phyloP scores from a whole-genome alignment of 1,139 yeast genomes.

The Yamadazyma oceani region DNA sequence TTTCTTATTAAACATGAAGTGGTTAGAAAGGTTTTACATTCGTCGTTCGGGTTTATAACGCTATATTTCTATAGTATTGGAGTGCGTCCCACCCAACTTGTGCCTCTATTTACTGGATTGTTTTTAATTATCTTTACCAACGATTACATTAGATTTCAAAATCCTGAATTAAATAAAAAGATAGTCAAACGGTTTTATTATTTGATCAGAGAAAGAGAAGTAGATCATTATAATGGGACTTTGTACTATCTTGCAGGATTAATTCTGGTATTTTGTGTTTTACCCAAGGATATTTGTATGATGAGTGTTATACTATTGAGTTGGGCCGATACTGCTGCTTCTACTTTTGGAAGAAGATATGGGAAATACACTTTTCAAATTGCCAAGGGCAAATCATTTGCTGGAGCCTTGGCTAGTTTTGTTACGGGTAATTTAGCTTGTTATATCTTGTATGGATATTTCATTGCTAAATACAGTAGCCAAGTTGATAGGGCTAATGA shows the following conservation, averaged over 20 bases:
- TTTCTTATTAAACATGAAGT: conserved; percentile 78
- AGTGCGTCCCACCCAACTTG: conserved; percentile 52
- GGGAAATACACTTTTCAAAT: conserved; percentile 85
- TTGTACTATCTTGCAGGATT: conserved; percentile 83
- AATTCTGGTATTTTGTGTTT: conserved; percentile 62
- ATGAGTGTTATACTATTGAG: conserved; percentile 77
- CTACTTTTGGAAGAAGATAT: conserved; percentile 82
- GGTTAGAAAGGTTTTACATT: conserved; percentile 83
- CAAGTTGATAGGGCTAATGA: conserved; percentile 53
- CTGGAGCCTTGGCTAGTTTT: conserved; percentile 88
- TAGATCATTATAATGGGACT: conserved; percentile 72
- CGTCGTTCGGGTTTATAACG: conserved; percentile 82
- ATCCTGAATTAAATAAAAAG: conserved; percentile 57
- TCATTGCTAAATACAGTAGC: conserved; percentile 56
- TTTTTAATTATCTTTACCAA: conserved; percentile 57
- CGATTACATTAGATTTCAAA: conserved; percentile 68
- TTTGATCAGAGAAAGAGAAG: conserved; percentile 80
- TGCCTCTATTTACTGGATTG: conserved; percentile 55
- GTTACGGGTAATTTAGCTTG: conserved; percentile 67
- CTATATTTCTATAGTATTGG: conserved; percentile 71
- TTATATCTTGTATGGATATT: conserved; percentile 66
- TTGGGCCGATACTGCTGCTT: conserved; percentile 98
- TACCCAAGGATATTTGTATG: conserved; percentile 79
- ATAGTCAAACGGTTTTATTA: conserved; percentile 73
- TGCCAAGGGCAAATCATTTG: conserved; percentile 72